Conservation (phyloP, 2,329 filamentous ascomycete species). For the Cladophialophora carrionii region DNA sequence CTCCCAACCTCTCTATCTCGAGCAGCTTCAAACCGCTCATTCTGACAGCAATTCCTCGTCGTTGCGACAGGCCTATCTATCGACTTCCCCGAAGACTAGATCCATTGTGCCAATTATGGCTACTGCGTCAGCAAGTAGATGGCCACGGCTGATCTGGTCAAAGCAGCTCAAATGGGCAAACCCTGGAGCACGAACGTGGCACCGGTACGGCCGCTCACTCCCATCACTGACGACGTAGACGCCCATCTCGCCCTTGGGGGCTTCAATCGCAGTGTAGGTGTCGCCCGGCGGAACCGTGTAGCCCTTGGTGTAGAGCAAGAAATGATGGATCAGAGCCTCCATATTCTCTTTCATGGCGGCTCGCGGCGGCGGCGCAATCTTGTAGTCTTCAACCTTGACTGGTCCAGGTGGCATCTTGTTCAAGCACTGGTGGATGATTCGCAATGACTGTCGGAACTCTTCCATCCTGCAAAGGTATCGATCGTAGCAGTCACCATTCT, state of each 20-base stretch:
- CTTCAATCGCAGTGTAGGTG: conserved; percentile 97
- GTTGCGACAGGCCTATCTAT: conserved; percentile 48
- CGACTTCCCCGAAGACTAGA: conserved; percentile 68
- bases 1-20: too few relatives aligned
- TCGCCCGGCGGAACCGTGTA: conserved; percentile 96
- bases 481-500: conserved; percentile 99
- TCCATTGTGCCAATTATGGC: conserved; percentile 73
- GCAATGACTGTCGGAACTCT: conserved; percentile 96
- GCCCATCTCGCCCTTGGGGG: conserved; percentile 99
- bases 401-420: conserved; percentile 98
- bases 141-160: conserved; percentile 88
- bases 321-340: conserved; percentile 99
- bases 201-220: conserved; percentile 93
- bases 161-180: conserved; percentile 95
- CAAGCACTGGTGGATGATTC: conserved; percentile 97
- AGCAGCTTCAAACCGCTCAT: too few relatives aligned
- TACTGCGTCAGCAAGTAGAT: conserved; percentile 93
- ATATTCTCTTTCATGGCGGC: conserved; percentile 99
- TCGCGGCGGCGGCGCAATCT: conserved; percentile 92
- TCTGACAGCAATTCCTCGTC: not conserved
- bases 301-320: conserved; percentile 97
- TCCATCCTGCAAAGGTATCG: conserved; percentile 99
- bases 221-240: conserved; percentile 96
- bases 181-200: conserved; percentile 94
- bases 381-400: conserved; percentile 97